phyloP scores from a whole-genome alignment of 2,329 filamentous ascomycete species.

The Alternaria sp. region DNA sequence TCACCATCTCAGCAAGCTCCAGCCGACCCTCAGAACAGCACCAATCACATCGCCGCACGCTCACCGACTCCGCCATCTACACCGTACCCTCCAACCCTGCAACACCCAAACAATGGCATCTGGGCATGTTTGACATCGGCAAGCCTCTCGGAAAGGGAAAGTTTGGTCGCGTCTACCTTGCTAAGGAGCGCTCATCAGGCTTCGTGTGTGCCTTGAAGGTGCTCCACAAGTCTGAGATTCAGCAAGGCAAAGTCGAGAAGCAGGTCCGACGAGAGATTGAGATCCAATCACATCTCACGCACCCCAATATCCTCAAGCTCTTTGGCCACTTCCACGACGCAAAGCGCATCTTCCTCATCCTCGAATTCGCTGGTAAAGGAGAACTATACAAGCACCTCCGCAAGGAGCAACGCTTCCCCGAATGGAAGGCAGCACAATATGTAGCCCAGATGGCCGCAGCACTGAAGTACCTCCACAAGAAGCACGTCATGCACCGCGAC shows the following conservation, averaged over 20 bases:
- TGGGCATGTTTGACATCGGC: conserved; percentile 94
- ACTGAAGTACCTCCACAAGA: conserved; percentile 88
- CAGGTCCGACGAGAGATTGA: conserved; percentile 88
- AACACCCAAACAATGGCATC: conserved; percentile 69
- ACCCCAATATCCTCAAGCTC: conserved; percentile 83
- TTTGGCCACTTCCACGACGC: conserved; percentile 90
- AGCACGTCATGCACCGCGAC: conserved; percentile 96
- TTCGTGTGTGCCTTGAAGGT: conserved; percentile 90
- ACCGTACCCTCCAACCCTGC: conserved; percentile 36
- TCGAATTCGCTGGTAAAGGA: conserved; percentile 85
- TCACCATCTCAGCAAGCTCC: conserved; percentile 67
- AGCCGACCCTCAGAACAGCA: conserved; percentile 48
- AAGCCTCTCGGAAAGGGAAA: conserved; percentile 86
- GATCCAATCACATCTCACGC: conserved; percentile 85
- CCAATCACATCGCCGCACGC: conserved; percentile 49
- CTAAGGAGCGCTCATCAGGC: conserved; percentile 76
- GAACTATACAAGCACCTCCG: conserved; percentile 88
- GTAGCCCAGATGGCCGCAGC: conserved; percentile 91
- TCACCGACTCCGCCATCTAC: conserved; percentile 58
- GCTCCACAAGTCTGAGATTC: conserved; percentile 81
- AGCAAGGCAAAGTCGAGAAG: conserved; percentile 82
- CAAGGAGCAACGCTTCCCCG: conserved; percentile 78
- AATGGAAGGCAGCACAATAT: conserved; percentile 86
- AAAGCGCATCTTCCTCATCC: conserved; percentile 85
- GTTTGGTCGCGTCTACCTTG: conserved; percentile 85